These are phyloP conservation scores for Claviceps arundinis DNA, from an alignment of 2,329 filamentous ascomycete genomes.

Conservation along the genomic window DNA sequence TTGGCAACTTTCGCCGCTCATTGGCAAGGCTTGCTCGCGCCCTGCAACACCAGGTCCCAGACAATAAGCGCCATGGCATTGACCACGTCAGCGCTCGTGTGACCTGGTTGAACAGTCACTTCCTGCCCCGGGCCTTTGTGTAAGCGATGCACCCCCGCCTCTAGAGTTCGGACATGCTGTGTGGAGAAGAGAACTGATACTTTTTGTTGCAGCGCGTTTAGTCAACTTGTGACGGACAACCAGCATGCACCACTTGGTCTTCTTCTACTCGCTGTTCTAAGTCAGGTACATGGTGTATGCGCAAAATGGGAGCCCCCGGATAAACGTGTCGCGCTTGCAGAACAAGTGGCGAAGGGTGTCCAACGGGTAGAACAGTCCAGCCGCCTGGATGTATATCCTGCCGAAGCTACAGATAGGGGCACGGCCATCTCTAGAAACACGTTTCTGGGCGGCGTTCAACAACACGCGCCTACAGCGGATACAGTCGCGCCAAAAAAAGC, in stretches of 20 bases:
- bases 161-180: too few relatives aligned
- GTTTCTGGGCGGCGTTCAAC: neutral
- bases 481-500: neutral
- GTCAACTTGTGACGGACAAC: constrained; percentile 55
- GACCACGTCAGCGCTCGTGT: constrained; percentile 11
- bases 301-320: constrained; percentile 18
- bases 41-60: neutral
- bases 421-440: constrained; percentile 17
- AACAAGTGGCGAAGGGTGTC: neutral
- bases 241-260: constrained; percentile 62
- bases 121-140: constrained; percentile 24
- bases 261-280: constrained; percentile 51
- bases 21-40: constrained; percentile 36
- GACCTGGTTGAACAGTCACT: constrained; percentile 16
- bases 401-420: constrained; percentile 14
- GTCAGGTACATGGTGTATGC: constrained; percentile 38
- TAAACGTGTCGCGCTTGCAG: neutral
- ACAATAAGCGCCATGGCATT: constrained; percentile 1
- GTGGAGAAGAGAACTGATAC: neutral
- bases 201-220: constrained; percentile 41
- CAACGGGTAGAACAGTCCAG: neutral
- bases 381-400: neutral
- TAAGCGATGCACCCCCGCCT: constrained; percentile 11
- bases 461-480: neutral
- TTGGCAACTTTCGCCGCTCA: constrained; percentile 58